phyloP scores from a whole-genome alignment of 768 basidiomycete genomes.

The Pisolithus orientalis region DNA sequence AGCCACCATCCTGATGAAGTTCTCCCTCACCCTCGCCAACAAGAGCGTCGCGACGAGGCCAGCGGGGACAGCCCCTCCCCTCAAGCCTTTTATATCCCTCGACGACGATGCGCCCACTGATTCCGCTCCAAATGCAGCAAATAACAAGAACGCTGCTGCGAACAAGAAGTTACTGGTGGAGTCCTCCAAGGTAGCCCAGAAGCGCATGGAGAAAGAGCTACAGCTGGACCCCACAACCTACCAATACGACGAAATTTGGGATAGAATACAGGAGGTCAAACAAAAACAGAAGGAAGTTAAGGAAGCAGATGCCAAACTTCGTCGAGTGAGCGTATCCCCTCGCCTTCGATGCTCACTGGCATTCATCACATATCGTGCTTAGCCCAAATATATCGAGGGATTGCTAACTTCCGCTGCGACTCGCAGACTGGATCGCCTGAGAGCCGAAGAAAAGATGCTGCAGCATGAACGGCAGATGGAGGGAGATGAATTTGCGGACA shows the following conservation, averaged over 20 bases:
- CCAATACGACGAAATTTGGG: conserved; percentile 96
- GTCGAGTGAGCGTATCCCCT: conserved; percentile 53
- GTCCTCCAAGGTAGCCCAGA: conserved; percentile 59
- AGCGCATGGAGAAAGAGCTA: conserved; percentile 74
- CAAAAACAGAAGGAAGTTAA: conserved; percentile 65
- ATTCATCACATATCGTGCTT: conserved; percentile 9
- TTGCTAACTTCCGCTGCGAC: conserved; percentile 81
- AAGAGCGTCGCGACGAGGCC: conserved; percentile 41
- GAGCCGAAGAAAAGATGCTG: conserved; percentile 98
- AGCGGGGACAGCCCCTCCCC: conserved; percentile 44
- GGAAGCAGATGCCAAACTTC: conserved; percentile 66
- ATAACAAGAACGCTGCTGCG: conserved; percentile 34
- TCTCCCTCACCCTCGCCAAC: conserved; percentile 75
- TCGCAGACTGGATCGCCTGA: conserved; percentile 77
- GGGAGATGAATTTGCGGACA: conserved; percentile 90
- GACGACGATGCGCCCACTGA: conserved; percentile 59
- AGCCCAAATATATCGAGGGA: conserved; percentile 92
- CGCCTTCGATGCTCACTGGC: not conserved
- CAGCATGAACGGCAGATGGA: conserved; percentile 88
- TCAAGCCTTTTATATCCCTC: conserved; percentile 56
- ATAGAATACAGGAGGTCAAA: conserved; percentile 89
- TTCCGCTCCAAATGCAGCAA: conserved; percentile 39
- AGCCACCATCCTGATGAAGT: conserved; percentile 53
- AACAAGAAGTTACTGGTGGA: conserved; percentile 54
- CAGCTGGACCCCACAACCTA: conserved; percentile 78